These are phyloP conservation scores for Carex arenaria DNA, from an alignment of 202 grass and related monocot species.

Conservation along the genomic window DNA sequence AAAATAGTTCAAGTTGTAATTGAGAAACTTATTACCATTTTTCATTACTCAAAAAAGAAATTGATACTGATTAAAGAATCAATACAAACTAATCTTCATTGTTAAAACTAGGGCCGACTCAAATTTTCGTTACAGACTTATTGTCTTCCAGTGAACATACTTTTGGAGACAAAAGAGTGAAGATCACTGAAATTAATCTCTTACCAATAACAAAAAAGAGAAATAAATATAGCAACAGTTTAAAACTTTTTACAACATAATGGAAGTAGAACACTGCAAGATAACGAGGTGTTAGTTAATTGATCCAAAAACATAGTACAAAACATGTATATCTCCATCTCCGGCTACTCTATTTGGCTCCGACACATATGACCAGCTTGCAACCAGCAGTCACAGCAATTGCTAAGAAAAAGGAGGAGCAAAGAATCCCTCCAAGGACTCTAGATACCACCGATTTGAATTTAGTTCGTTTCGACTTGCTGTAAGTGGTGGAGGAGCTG, in stretches of 20 bases:
- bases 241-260: neutral
- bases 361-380: constrained; percentile 7
- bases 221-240: too few relatives aligned
- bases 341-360: neutral
- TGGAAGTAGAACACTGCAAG: neutral
- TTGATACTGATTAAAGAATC: too few relatives aligned
- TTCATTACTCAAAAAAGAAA: too few relatives aligned
- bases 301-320: neutral
- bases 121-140: too few relatives aligned
- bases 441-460: constrained; percentile 11
- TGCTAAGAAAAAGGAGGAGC: neutral
- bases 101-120: too few relatives aligned
- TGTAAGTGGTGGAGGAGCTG: neutral
- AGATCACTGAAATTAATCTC: too few relatives aligned
- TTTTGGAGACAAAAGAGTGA: too few relatives aligned
- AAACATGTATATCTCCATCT: neutral
- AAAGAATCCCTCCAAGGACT: neutral
- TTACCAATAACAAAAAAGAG: too few relatives aligned
- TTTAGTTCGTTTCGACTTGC: neutral
- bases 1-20: too few relatives aligned
- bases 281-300: neutral
- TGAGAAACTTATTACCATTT: too few relatives aligned
- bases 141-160: too few relatives aligned
- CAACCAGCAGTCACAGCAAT: constrained; percentile 17
- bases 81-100: too few relatives aligned